Base-by-base conservation (phyloP, 140 eudicot genomes). In the Cichorium intybus region DNA sequence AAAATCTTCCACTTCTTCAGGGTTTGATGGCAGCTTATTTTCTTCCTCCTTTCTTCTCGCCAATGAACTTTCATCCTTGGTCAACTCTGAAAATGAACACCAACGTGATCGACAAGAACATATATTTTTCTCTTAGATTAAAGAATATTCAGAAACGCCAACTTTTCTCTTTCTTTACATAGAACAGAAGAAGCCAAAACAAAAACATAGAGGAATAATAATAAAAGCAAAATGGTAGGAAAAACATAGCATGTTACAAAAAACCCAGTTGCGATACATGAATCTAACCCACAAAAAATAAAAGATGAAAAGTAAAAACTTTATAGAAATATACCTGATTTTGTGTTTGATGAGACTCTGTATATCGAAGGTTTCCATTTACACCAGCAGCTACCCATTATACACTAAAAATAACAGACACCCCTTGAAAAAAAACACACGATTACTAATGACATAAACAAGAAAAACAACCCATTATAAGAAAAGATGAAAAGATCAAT, bases 381-480 rank as follows among this genome's bases (percentile, higher is more conserved):
- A 81, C 92, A 89, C 82, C 87, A 81, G 91, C 97, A 89, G 72
- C 84, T 86, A 49, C 96, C 96, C 96, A 88, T 88, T 57, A 49
- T 35, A 50, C 73, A 35, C 56, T 15, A 46, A 51, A 22, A 70
- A 70, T 5, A 51, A 43, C 50, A 71, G 39, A 60, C 12, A 28
- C 54, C 10, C 50, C 18, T 37, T 45, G 24, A 43, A 2, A 56
- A 31, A 34, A 61, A 24, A 29, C 39, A 51, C 27, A 60, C n/a
- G 57, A 58, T 39, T n/a, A 37, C 37, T 59, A 58, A 21, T 60
- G 37, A 22, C 66, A 60, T 35, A 66, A 21, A 34, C 51, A 34
- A 37, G 24, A 60, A 74, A 54, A 67, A 27, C 21, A 59, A 29
- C 75, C 75, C 60, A 75, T 35, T 26, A 75, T 37, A 57, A n/a